phyloP scores from a whole-genome alignment of 106 monocot species.

The Acorus gramineus region DNA sequence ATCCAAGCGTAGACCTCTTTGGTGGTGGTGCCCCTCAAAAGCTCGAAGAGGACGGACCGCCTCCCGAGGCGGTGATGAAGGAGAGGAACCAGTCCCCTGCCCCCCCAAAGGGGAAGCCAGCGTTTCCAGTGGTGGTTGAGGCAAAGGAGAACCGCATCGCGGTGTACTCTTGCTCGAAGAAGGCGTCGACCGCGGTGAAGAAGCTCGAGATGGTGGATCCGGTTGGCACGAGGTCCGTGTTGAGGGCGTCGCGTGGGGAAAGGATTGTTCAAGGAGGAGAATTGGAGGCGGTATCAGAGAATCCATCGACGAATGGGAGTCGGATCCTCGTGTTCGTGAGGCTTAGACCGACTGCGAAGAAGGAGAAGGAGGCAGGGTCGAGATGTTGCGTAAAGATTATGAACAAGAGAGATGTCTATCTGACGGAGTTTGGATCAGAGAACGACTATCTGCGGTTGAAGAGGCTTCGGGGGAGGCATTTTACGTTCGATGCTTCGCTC shows the following conservation, averaged over 20 bases:
- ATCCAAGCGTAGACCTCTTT: conserved; percentile 39
- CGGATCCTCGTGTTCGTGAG: conserved; percentile 80
- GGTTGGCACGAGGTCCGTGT: conserved; percentile 15
- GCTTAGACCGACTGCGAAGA: conserved; percentile 81
- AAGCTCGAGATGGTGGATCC: conserved; percentile 39
- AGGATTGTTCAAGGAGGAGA: background rate
- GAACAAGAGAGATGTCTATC: conserved; percentile 60
- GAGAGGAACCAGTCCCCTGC: conserved; percentile 3
- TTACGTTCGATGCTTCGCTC: conserved; percentile 84
- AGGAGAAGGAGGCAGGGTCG: conserved; percentile 78
- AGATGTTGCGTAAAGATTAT: conserved; percentile 64
- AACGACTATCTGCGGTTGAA: conserved; percentile 84
- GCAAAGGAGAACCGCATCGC: conserved; percentile 42
- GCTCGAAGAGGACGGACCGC: background rate
- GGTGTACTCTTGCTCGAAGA: conserved; percentile 42
- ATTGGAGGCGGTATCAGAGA: conserved; percentile 4
- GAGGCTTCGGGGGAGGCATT: conserved; percentile 77
- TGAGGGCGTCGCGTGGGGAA: conserved; percentile 14
- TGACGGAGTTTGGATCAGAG: conserved; percentile 71
- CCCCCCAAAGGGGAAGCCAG: background rate
- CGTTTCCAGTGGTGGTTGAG: conserved; percentile 1
- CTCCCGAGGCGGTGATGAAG: conserved; percentile 12
- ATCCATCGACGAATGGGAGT: conserved; percentile 20
- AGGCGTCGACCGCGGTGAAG: conserved; percentile 12
- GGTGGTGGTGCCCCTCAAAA: background rate